A percentile compares a stretch with the other conserved stretches of the same genome.
These are phyloP conservation scores for Myxozyma sirexii DNA, from an alignment of 805 yeast species.

Conservation along the genomic window DNA sequence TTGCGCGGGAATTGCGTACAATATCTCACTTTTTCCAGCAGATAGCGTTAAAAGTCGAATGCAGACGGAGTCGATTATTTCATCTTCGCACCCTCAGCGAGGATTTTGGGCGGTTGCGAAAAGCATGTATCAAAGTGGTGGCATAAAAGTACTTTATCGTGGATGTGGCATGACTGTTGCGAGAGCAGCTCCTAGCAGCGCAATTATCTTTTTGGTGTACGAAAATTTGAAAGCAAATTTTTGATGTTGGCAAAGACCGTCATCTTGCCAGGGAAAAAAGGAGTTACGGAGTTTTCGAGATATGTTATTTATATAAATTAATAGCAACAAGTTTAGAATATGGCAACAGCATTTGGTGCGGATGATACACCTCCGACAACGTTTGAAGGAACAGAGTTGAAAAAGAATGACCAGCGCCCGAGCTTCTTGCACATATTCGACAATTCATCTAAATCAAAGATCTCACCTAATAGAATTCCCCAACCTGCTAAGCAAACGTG, in stretches of 20 bases:
- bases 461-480: constrained; percentile 43
- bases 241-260: constrained; percentile 43
- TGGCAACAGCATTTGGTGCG: constrained; percentile 45
- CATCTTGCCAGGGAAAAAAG: too few species aligned
- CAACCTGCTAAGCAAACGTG: constrained; percentile 37
- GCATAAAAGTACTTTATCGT: constrained; percentile 72
- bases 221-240: constrained; percentile 47
- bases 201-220: constrained; percentile 78
- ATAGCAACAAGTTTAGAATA: neutral
- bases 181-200: constrained; percentile 89
- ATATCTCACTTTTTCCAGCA: constrained; percentile 79
- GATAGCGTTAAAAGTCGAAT: constrained; percentile 87
- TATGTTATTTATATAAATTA: neutral
- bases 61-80: constrained; percentile 59
- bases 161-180: constrained; percentile 82
- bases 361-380: constrained; percentile 42
- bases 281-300: neutral
- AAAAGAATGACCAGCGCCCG: constrained; percentile 39
- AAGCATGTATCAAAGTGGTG: constrained; percentile 54
- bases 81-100: constrained; percentile 36
- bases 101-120: constrained; percentile 47
- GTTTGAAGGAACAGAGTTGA: constrained; percentile 40
- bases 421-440: constrained; percentile 36
- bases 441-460: constrained; percentile 40
- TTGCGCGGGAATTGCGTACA: constrained; percentile 79